Evolutionary conservation across 495 filamentous ascomycete genomes (phyloP).

Genomic region (Lentithecium fluviatile): DNA sequence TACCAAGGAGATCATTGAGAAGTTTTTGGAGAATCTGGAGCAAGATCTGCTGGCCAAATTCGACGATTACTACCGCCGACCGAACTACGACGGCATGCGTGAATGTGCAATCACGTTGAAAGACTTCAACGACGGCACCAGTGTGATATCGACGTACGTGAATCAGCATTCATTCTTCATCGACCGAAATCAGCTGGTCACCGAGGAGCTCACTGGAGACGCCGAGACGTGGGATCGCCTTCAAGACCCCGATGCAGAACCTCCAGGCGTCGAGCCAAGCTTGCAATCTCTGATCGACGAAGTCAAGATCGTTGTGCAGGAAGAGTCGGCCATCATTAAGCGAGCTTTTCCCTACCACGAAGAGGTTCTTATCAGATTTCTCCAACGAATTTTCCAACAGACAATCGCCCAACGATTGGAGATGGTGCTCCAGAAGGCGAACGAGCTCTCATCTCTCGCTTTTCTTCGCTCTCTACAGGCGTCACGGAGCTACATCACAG

Average conservation of each 20-base stretch:
- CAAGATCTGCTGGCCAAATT: slow-evolving; percentile 95
- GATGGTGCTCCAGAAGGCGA: slow-evolving; percentile 93
- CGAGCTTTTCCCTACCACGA: slow-evolving; percentile 95
- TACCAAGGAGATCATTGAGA: slow-evolving; percentile 89
- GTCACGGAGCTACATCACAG: slow-evolving; percentile 78
- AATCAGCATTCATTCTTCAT: slow-evolving; percentile 99
- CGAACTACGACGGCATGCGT: slow-evolving; percentile 91
- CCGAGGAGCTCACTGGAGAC: slow-evolving; percentile 83
- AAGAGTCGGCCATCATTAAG: slow-evolving; percentile 93
- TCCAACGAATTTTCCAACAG: slow-evolving; percentile 96
- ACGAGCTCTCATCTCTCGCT: slow-evolving; percentile 82
- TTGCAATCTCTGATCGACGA: slow-evolving; percentile 90
- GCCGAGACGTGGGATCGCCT: slow-evolving; percentile 78
- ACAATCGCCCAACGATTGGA: slow-evolving; percentile 94
- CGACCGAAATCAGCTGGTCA: slow-evolving; percentile 81
- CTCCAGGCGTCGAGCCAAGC: slow-evolving; percentile 86
- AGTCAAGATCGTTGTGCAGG: slow-evolving; percentile 92
- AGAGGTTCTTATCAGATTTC: slow-evolving; percentile 83
- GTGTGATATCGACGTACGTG: slow-evolving; percentile 91
- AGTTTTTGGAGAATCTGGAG: slow-evolving; percentile 92
- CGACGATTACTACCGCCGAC: slow-evolving; percentile 89
- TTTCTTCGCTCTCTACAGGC: slow-evolving; percentile 90
- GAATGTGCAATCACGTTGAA: slow-evolving; percentile 84
- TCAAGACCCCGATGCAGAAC: slow-evolving; percentile 89
- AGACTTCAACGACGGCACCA: slow-evolving; percentile 93